These are phyloP conservation scores for Panellus pusillus DNA, from an alignment of 768 basidiomycete genomes.

Conservation along the genomic window DNA sequence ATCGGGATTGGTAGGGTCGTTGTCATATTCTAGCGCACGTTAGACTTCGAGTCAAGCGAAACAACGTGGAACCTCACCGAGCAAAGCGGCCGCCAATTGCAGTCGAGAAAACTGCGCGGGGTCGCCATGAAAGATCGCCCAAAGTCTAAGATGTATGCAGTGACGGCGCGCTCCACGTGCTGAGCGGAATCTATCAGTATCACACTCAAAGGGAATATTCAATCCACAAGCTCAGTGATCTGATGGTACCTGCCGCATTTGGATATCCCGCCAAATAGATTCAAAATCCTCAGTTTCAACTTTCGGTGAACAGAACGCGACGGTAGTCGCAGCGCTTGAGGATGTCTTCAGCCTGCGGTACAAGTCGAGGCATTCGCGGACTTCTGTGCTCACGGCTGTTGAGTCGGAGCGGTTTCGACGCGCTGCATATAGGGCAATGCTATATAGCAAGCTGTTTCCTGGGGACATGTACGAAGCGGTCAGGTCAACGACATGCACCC, in stretches of 20 bases:
- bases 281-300: no score
- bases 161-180: no score
- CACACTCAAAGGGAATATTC: no score
- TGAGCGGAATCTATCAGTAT: no score
- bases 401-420: conserved; percentile 7
- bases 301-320: no score
- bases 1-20: conserved; percentile 70
- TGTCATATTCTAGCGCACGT: conserved; percentile 78
- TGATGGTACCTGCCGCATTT: no score
- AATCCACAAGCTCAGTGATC: no score
- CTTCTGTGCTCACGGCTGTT: background rate
- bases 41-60: background rate
- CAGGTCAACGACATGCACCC: background rate
- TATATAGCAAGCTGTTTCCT: conserved; percentile 8
- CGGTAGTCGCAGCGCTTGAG: conserved; percentile 18
- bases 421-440: conserved; percentile 14
- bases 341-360: conserved; percentile 26
- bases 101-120: conserved; percentile 78
- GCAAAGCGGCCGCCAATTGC: conserved; percentile 82
- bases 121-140: no score
- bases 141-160: no score
- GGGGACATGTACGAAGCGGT: background rate
- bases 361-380: background rate
- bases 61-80: conserved; percentile 53
- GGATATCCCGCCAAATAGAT: no score